Percentiles rank a stretch among this genome's conserved stretches.
Conservation (phyloP, 305 asterid genomes). For the Stenogyne calaminthoides region DNA sequence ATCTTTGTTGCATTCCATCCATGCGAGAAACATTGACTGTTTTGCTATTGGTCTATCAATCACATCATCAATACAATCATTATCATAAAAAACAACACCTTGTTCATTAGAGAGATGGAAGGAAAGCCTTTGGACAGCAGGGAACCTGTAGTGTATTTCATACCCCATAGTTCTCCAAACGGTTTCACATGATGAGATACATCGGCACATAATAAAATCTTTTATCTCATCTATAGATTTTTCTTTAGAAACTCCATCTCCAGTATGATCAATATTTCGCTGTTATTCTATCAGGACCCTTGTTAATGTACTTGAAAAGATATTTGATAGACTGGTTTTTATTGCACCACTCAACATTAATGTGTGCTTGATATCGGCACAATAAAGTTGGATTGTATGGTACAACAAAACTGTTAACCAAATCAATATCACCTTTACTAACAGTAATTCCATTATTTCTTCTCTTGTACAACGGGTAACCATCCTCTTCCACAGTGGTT, state of each 20-base stretch:
- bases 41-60: neutral
- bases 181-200: no score
- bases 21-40: neutral
- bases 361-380: no score
- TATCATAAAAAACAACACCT: neutral
- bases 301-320: neutral
- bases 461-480: no score
- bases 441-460: no score
- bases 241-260: neutral
- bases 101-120: neutral
- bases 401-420: no score
- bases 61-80: neutral
- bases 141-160: neutral
- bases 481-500: no score
- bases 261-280: neutral
- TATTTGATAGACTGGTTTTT: no score
- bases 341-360: no score
- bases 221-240: neutral
- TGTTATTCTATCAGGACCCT: neutral
- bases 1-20: neutral
- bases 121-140: neutral
- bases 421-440: no score
- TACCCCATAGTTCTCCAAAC: neutral
- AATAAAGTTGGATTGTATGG: no score
- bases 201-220: no score